Conservation (phyloP, 345 rosid genomes). For the Syzygium grande region DNA sequence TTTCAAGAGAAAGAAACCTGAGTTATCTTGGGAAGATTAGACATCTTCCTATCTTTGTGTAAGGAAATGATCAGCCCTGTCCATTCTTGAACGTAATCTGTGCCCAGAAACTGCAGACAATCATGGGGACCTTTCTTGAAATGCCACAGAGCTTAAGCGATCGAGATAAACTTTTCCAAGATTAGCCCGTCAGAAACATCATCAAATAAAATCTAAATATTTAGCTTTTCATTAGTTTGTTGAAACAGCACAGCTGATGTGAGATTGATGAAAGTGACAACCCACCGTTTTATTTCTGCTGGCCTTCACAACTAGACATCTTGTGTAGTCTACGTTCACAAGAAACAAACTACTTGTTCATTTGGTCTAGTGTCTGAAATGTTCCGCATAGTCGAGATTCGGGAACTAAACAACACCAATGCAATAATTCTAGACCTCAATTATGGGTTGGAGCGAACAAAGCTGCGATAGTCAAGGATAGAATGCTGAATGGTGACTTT, state of each 20-base stretch:
- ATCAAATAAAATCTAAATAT: not conserved
- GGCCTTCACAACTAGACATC: not conserved
- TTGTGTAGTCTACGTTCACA: not conserved
- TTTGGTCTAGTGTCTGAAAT: not conserved
- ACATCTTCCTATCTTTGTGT: slow-evolving; percentile 5
- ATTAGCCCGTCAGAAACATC: not conserved
- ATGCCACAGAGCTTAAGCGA: not conserved
- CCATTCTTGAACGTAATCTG: not conserved
- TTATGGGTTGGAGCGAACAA: not conserved
- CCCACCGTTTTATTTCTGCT: not conserved
- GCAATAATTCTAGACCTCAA: not conserved
- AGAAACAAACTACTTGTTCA: not conserved
- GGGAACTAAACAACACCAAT: not conserved
- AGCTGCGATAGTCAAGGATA: not conserved
- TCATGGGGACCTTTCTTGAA: not conserved
- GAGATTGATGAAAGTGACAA: not conserved
- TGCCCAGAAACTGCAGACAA: slow-evolving; percentile 4
- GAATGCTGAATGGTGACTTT: not conserved
- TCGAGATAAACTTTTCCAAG: not conserved
- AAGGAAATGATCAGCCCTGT: slow-evolving; percentile 5
- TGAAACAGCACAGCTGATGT: not conserved
- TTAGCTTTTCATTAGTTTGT: not conserved
- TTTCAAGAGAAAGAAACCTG: slow-evolving; percentile 1
- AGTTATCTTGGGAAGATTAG: slow-evolving; percentile 6
- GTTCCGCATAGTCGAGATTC: not conserved